Evolutionary conservation across 768 basidiomycete species (phyloP), one percentile per base, ranked within the genome.

Genomic region (Boletales sp.): DNA sequence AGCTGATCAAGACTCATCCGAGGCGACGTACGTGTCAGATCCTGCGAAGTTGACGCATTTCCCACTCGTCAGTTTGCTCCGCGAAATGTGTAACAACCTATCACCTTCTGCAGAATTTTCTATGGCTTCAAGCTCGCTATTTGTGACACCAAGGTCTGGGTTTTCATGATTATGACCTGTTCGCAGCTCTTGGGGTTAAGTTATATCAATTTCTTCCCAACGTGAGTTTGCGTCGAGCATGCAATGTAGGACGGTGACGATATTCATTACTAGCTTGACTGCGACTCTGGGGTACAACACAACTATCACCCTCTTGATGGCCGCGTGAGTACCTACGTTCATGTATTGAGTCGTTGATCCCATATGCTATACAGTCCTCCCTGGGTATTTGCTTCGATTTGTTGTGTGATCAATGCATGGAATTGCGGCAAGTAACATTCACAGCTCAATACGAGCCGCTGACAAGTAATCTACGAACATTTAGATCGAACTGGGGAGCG

Each of bases 401-500:
- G 76, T 3, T 78, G 77, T 51, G 69, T 74, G 40, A 46, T 77
- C 17, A 82, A 76, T 57, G 81, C 83, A 1, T 77, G 79, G 73
- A 74, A 83, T 60, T 78, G 80, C 14, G 75, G 75, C 72, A 46
- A 40, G 72, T 49, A 21, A 15, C 15, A 39, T n/a, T 4, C 0
- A 5, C 5, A n/a, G 3, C 4, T 21, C 21, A 21, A 21, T 21
- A 21, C 21, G 21, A 21, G 4, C 9, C 7, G 1, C 21, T 21
- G 21, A 21, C 21, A 21, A 21, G 21, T 4, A 33, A 25, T 2
- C 9, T 11, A 5, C 19, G 10, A 44, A 18, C 4, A 38, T 33
- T n/a, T 30, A 77, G 83, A 84, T 53, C 69, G 67, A 48, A 80
- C 80, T 5, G 83, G 83, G 0, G 84, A 85, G 64, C 75, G 82